phyloP scores from a whole-genome alignment of 352 stramenopile species.

The Aphanomyces stellatus region DNA sequence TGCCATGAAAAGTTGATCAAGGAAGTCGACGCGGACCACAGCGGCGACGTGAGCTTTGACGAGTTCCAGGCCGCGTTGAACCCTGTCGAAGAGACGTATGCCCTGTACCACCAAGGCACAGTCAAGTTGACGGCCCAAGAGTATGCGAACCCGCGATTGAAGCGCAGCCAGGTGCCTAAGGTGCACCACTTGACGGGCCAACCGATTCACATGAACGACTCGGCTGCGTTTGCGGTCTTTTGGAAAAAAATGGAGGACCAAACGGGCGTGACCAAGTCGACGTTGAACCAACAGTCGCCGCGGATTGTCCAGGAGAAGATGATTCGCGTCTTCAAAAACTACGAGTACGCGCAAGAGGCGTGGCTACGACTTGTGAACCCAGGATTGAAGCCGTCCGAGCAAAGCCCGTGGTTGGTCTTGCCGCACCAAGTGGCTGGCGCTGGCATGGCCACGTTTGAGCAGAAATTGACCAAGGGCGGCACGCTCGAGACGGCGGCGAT shows the following conservation, averaged over 20 bases:
- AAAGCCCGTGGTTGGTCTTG: conserved; percentile 61
- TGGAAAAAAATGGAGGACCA: conserved; percentile 69
- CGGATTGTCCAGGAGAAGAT: conserved; percentile 78
- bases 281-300: conserved; percentile 46
- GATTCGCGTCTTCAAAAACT: conserved; percentile 77
- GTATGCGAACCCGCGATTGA: conserved; percentile 55
- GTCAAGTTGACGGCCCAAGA: conserved; percentile 67
- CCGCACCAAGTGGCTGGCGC: conserved; percentile 70
- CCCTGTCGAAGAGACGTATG: conserved; percentile 60
- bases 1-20: conserved; percentile 52
- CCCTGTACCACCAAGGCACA: conserved; percentile 45
- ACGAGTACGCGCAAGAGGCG: conserved; percentile 80
- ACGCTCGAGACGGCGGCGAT: neutral
- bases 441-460: conserved; percentile 63
- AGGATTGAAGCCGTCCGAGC: conserved; percentile 57
- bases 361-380: conserved; percentile 77
- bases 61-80: conserved; percentile 71
- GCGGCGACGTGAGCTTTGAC: conserved; percentile 74
- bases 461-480: conserved; percentile 54
- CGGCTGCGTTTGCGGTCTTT: conserved; percentile 47
- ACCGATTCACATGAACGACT: conserved; percentile 29
- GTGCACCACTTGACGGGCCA: conserved; percentile 30
- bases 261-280: conserved; percentile 41
- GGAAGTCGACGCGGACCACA: conserved; percentile 73
- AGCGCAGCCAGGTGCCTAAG: conserved; percentile 60